Evolutionary conservation across 495 filamentous ascomycete genomes (phyloP), one percentile per base, ranked within the genome.

Genomic region (Aspergillus heteromorphus): DNA sequence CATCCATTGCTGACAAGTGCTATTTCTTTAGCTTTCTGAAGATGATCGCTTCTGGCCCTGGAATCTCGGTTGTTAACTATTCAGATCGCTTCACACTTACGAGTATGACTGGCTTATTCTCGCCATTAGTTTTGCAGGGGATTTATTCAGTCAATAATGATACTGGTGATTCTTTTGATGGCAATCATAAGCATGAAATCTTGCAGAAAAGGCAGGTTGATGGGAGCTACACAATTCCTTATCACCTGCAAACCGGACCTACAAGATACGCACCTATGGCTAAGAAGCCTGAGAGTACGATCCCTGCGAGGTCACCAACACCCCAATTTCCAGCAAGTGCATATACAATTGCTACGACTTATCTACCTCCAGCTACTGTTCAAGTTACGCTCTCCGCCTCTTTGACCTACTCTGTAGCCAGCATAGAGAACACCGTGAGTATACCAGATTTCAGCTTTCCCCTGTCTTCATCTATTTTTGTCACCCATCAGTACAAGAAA

Each of bases 191-290:
- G 13, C 61, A 57, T 14, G 45, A 60, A 40, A 66, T 70, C 21
- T 41, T 73, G 14, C 60, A 58, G 42, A 75, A 69, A 53, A 64
- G 73, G 49, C 63, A 70, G 49, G 61, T 30, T 13, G 49, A 60
- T 1, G 64, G 69, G 19, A 53, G 62, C 16, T 82, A 77, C 48
- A 76, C 65, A 1, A 73, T 87, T 19, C 78, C 82, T 1, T 91
- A 87, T 60, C 75, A 73, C 7, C 56, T 76, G 54, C 87, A 91
- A 63, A 79, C 76, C 2, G 87, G 87, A 5, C 55, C 72, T 31
- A 88, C 79, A 4, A 79, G 77, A 65, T 90, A 86, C 69, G 87
- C 87, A 21, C 87, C 87, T 1, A 86, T 88, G 86, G 84, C 86
- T 51, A 80, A 78, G 48, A 73, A 80, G 31, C 86, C 87, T 13